Evolutionary conservation across 129 eudicot species (phyloP).

Genomic region (Oenanthe sinensis): DNA sequence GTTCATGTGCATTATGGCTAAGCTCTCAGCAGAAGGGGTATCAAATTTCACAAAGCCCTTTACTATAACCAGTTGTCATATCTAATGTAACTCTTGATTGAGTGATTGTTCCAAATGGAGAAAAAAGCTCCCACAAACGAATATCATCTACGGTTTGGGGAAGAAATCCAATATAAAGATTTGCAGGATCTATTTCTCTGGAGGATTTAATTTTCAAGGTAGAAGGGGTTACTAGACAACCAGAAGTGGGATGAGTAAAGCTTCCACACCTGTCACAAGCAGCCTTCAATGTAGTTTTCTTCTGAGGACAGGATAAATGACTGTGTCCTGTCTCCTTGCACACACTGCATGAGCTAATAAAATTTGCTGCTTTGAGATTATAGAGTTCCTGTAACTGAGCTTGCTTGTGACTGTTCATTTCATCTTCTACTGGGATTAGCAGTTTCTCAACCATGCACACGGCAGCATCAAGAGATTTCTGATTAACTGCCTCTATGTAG

Average conservation of each 20-base stretch:
- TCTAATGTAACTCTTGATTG: conserved; percentile 2
- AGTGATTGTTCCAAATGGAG: not conserved
- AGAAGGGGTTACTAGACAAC: conserved; percentile 8
- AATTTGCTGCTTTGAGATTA: conserved; percentile 8
- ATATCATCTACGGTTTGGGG: not conserved
- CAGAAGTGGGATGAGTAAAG: conserved; percentile 11
- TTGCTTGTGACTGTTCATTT: conserved; percentile 16
- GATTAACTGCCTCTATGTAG: conserved; percentile 1
- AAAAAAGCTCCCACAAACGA: not conserved
- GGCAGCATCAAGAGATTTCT: conserved; percentile 8
- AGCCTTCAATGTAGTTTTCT: conserved; percentile 16
- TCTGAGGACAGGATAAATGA: conserved; percentile 20
- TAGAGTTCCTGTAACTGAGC: conserved; percentile 26
- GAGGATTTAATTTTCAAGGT: conserved; percentile 8
- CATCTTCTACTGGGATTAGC: conserved; percentile 21
- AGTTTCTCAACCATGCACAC: conserved; percentile 25
- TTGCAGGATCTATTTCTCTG: conserved; percentile 16
- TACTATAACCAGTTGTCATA: conserved; percentile 20
- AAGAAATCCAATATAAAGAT: not conserved
- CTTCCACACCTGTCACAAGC: conserved; percentile 21
- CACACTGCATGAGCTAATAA: conserved; percentile 1
- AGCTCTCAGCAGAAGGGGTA: conserved; percentile 15
- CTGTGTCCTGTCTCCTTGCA: conserved; percentile 26
- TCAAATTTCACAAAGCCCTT: conserved; percentile 32
- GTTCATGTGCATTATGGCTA: conserved; percentile 22